Conservation (phyloP, 2,329 filamentous ascomycete genomes). For the Aspergillus proliferans region DNA sequence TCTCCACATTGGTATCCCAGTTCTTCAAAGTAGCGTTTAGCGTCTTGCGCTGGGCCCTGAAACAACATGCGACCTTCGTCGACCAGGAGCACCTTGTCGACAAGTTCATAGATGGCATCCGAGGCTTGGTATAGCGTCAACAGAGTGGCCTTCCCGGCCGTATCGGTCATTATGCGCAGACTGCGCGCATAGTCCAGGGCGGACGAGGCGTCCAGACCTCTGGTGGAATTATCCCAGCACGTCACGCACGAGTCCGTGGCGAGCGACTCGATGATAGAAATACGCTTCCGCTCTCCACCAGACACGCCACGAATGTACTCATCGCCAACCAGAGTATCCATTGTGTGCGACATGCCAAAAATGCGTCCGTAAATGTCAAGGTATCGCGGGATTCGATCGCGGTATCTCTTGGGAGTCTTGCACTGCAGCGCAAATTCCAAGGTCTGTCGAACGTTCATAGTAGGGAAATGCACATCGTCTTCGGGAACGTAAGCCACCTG, state of each 20-base stretch:
- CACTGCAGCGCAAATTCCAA: constrained; percentile 63
- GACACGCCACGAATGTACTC: constrained; percentile 55
- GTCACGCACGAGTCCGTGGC: constrained; percentile 63
- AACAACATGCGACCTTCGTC: constrained; percentile 62
- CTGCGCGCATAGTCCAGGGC: constrained; percentile 66
- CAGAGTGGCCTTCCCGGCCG: constrained; percentile 59
- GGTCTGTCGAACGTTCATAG: constrained; percentile 65
- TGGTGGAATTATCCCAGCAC: constrained; percentile 69
- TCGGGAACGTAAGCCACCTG: constrained; percentile 68
- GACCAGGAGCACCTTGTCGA: constrained; percentile 70
- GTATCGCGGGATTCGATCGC: constrained; percentile 57
- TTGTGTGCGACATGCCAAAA: constrained; percentile 67
- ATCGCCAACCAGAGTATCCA: constrained; percentile 60
- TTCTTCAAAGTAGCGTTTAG: constrained; percentile 56
- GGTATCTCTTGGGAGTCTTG: constrained; percentile 60
- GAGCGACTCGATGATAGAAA: constrained; percentile 66
- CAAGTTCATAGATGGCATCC: constrained; percentile 59
- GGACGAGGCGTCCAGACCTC: constrained; percentile 66
- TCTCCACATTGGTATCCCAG: constrained; percentile 54
- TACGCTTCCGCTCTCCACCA: constrained; percentile 68
- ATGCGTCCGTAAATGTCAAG: constrained; percentile 63
- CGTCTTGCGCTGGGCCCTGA: constrained; percentile 51
- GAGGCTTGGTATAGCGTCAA: constrained; percentile 64
- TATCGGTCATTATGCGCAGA: constrained; percentile 63
- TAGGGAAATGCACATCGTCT: constrained; percentile 65